These are phyloP conservation scores for Simplicillium aogashimaense DNA, from an alignment of 2,329 filamentous ascomycete genomes.

Conservation along the genomic window DNA sequence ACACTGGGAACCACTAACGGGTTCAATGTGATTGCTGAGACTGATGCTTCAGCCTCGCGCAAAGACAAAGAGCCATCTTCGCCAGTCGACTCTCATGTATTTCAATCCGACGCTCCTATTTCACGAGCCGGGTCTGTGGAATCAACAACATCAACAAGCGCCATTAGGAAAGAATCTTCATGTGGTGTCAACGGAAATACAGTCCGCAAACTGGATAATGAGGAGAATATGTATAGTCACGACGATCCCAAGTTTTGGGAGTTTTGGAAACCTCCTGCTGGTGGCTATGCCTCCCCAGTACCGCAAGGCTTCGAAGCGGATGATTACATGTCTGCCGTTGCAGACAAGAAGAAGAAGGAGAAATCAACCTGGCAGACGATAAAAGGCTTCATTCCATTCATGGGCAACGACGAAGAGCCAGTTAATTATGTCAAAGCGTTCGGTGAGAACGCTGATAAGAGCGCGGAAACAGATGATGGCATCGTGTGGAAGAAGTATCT, in stretches of 20 bases:
- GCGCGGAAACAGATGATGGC: slow-evolving; percentile 47
- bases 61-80: slow-evolving; percentile 11
- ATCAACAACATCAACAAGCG: slow-evolving; percentile 27
- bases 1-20: slow-evolving; percentile 47
- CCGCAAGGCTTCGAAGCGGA: slow-evolving; percentile 43
- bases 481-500: slow-evolving; percentile 78
- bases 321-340: slow-evolving; percentile 14
- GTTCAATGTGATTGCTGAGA: slow-evolving; percentile 27
- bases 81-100: slow-evolving; percentile 13
- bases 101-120: slow-evolving; percentile 22
- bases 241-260: slow-evolving; percentile 45
- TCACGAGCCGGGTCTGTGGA: slow-evolving; percentile 24
- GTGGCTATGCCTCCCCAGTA: slow-evolving; percentile 50
- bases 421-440: slow-evolving; percentile 53
- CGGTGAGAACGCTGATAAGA: slow-evolving; percentile 40
- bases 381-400: slow-evolving; percentile 38
- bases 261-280: slow-evolving; percentile 55
- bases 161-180: slow-evolving; percentile 9
- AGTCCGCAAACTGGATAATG: slow-evolving; percentile 37
- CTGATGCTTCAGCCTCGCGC: neutral
- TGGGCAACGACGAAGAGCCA: slow-evolving; percentile 30
- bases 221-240: slow-evolving; percentile 37
- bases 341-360: slow-evolving; percentile 19
- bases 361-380: slow-evolving; percentile 42
- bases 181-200: slow-evolving; percentile 31